Base-by-base conservation (phyloP, 164 flowering plant genomes). In the Stephania cephalantha region DNA sequence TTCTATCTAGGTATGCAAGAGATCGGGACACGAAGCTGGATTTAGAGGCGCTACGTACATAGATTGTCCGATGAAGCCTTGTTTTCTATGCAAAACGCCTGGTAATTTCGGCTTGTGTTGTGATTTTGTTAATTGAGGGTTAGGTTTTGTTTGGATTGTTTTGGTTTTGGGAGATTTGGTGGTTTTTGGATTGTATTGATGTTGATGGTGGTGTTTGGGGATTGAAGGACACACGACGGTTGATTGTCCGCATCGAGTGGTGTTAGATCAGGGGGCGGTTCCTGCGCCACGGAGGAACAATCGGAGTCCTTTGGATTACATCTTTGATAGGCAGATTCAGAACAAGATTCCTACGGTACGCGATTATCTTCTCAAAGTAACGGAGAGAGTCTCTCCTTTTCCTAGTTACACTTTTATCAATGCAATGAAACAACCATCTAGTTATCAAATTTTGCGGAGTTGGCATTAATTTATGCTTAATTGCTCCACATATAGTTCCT, bases 61-160 rank as follows among this genome's bases (percentile, higher is more conserved):
- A 63, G 98, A 95, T 81, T 95, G 99, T 77, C 99, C 98, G 3
- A 88, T 87, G 92, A 93, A 91, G 70, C 99, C 99, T 0, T 95
- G 99, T 79, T 95, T 89, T 71, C 90, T 95, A 17, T 93, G 98
- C 84, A 95, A 93, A 86, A 80, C 85, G 89, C 97, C 98, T 58
- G 97, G 98, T 93, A 79, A 78, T 61, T n/a, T 20, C 4, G 5
- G 7, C 66, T 6, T 61, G 25, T 61, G 7, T 7, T n/a, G 66
- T 18, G 17, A 1, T 58, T 13, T 58, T 13, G 65, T 58, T 7
- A 58, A 3, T 17, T 17, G 5, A 3, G 4, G 17, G 22, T 58
- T 58, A 58, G 65, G 25, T 61, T 61, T 61, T 61, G 66, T 61
- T 61, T 61, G 7, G 66, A 61, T 61, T 61, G 9, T 61, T 61